Base-by-base conservation (phyloP, 768 basidiomycete genomes). In the Psilocybe tampanensis region DNA sequence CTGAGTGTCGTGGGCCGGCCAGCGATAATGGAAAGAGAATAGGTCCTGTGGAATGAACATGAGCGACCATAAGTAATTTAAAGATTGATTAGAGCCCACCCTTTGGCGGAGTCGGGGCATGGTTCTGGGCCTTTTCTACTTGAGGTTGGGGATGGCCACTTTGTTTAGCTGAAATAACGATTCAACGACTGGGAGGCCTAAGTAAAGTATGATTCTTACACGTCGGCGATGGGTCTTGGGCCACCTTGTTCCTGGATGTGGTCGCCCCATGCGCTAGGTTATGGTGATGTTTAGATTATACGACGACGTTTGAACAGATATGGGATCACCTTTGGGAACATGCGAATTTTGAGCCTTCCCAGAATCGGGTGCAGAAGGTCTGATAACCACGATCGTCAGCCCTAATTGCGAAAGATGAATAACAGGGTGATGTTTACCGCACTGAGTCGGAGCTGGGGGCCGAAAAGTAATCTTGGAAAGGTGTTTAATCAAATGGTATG, bases 261-360 rank as follows among this genome's bases (percentile, higher is more conserved):
- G 52, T 54, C 42, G 57, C 57, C 43, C 51, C 57, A 58, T 54
- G 32, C 48, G 39, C 57, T 58, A 54, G 52, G 53, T 58, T 58
- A 58, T 44, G 49, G 45, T 36, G 49, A 39, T 39, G 3, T 39
- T 39, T 39, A 39, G 36, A 3, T 13, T n/a, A n/a, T 13, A 39
- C 4, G 15, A n/a, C 36, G 36, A 39, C 12, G 12, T 39, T 13
- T 39, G 36, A 6, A 39, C 15, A n/a, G 6, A 9, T 29, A 39
- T 39, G 36, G 12, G n/a, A 39, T 39, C 12, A 39, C 36, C 36
- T 39, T 39, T 5, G n/a, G 36, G 36, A 6, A 39, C 36, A 39
- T 39, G 36, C 36, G 36, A 39, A 13, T 13, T 5, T 39, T 39
- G 36, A 13, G 15, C 36, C 7, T 39, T 39, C 15, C 36, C 36